Base-by-base conservation (phyloP, 106 monocot genomes). In the Ottelia alismoides region DNA sequence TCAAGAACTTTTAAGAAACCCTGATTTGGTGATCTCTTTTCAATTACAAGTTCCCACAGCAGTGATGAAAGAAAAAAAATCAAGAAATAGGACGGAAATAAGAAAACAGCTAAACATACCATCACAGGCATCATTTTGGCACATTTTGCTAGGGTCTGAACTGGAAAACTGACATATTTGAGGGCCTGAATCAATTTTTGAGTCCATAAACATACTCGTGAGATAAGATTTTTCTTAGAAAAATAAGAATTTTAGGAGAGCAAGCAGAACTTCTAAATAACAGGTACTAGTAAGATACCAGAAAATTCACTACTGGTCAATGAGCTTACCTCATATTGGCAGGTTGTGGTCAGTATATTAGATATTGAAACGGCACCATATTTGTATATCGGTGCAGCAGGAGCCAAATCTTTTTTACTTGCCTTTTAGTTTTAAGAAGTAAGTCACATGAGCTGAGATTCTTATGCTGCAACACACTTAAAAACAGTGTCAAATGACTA, bases 51-150 rank as follows among this genome's bases (percentile, higher is more conserved):
- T n/a, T n/a, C n/a, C n/a, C n/a, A n/a, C n/a, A n/a, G n/a, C n/a
- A n/a, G n/a, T n/a, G n/a, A n/a, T n/a, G n/a, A n/a, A n/a, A n/a
- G n/a, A n/a, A n/a, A n/a, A n/a, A n/a, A n/a, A n/a, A n/a, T n/a
- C n/a, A n/a, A n/a, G n/a, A n/a, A n/a, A n/a, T n/a, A n/a, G n/a
- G n/a, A n/a, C n/a, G n/a, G n/a, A n/a, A n/a, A n/a, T n/a, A n/a
- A n/a, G n/a, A n/a, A n/a, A n/a, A n/a, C n/a, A n/a, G n/a, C n/a
- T n/a, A n/a, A n/a, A n/a, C 69, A 61, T 79, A 96, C 96, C 96
- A 96, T 96, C 10, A 96, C 88, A 69, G 96, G 96, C 70, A 96
- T 85, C 96, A 85, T 96, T 74, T 96, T 96, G 51, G 96, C 96
- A 60, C 96, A 85, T 70, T 96, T 96, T 28, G 96, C 96, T 47